Evolutionary conservation across 1,139 yeast species (phyloP).

Genomic region (Meyerozyma sp.): DNA sequence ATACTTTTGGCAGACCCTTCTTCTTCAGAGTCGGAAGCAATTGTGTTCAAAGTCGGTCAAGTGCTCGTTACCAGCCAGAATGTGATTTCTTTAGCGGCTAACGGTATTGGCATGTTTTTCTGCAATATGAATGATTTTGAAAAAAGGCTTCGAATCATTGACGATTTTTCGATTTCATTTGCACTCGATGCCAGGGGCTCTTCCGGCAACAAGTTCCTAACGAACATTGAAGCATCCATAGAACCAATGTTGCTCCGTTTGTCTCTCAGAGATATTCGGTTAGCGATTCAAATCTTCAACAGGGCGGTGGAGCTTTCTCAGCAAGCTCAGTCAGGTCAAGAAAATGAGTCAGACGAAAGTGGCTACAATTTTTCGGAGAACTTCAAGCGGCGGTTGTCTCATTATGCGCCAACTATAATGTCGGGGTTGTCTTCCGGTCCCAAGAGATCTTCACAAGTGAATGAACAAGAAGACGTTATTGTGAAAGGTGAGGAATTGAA

Average conservation of each 20-base stretch:
- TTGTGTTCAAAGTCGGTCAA: conserved; percentile 85
- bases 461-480: conserved; percentile 27
- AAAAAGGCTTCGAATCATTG: conserved; percentile 66
- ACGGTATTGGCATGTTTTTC: conserved; percentile 82
- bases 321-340: conserved; percentile 16
- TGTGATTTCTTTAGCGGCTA: conserved; percentile 59
- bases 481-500: conserved; percentile 69
- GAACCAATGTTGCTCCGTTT: conserved; percentile 80
- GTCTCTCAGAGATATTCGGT: conserved; percentile 78
- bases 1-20: conserved; percentile 79
- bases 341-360: conserved; percentile 7
- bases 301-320: conserved; percentile 59
- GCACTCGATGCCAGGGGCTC: conserved; percentile 71
- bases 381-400: conserved; percentile 50
- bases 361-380: conserved; percentile 52
- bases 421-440: conserved; percentile 31
- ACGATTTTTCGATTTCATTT: conserved; percentile 80
- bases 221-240: conserved; percentile 63
- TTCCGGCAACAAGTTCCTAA: conserved; percentile 48
- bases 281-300: conserved; percentile 71
- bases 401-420: conserved; percentile 62
- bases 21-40: conserved; percentile 68
- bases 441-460: conserved; percentile 5
- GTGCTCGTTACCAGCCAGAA: conserved; percentile 66
- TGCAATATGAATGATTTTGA: conserved; percentile 68